Evolutionary conservation across 805 yeast genomes (phyloP).

Genomic region (Kazachstania bromeliacearum): DNA sequence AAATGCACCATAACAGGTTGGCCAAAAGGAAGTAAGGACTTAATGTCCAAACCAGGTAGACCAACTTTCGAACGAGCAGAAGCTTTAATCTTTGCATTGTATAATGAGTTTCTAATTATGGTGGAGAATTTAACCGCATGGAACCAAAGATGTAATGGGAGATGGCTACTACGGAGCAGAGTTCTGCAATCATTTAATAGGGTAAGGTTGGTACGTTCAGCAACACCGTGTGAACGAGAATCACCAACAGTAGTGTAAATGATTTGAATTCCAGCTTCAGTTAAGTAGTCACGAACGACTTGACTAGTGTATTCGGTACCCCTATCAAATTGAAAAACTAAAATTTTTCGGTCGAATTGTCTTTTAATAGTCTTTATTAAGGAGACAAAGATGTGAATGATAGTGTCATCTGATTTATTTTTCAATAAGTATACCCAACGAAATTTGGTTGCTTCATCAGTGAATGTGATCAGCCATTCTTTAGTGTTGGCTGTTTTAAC

Average conservation of each 20-base stretch:
- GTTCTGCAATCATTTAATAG: constrained; percentile 11
- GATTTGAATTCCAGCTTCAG: background rate
- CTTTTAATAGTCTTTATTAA: background rate
- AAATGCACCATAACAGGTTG: constrained; percentile 7
- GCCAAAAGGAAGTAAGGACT: constrained; percentile 7
- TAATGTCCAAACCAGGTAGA: constrained; percentile 5
- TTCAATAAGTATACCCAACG: constrained; percentile 7
- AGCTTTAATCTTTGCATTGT: background rate
- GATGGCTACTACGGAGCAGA: constrained; percentile 1
- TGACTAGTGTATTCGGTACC: constrained; percentile 9
- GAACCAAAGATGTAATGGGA: constrained; percentile 9
- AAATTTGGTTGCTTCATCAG: constrained; percentile 9
- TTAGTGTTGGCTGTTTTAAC: constrained; percentile 2
- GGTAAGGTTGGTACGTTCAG: constrained; percentile 8
- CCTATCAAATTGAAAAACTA: constrained; percentile 6
- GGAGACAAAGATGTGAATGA: constrained; percentile 2
- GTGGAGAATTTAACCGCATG: constrained; percentile 8
- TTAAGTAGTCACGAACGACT: background rate
- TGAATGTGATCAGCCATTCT: constrained; percentile 7
- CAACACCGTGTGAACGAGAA: constrained; percentile 7
- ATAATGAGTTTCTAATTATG: constrained; percentile 4
- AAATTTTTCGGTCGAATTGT: constrained; percentile 2
- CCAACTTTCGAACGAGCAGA: constrained; percentile 4
- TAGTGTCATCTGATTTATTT: constrained; percentile 1
- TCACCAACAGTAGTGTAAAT: constrained; percentile 8